phyloP scores from a whole-genome alignment of 257 asterid species.

The Coffea eugenioides region DNA sequence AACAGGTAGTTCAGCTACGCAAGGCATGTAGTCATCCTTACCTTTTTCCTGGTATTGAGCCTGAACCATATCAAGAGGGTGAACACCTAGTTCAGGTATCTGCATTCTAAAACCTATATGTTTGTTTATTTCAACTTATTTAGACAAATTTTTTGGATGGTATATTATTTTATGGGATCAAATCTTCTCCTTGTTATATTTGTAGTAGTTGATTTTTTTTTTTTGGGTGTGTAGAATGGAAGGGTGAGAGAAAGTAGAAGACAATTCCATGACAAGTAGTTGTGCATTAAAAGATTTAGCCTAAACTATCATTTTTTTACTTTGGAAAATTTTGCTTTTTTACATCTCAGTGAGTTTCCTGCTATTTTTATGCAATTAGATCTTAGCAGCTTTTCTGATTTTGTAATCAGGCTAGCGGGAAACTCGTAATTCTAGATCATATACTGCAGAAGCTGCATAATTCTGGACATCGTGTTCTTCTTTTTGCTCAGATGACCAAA shows the following conservation, averaged over 20 bases:
- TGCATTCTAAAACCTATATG: neutral
- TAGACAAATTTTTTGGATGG: neutral
- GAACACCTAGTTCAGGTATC: constrained; percentile 92
- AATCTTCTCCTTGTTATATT: neutral
- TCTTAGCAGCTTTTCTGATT: constrained; percentile 11
- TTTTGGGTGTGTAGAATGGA: neutral
- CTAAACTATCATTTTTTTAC: neutral
- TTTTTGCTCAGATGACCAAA: constrained; percentile 96
- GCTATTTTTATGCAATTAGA: neutral
- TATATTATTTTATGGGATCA: neutral
- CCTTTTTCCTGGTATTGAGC: constrained; percentile 96
- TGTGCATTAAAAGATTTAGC: neutral
- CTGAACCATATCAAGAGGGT: constrained; percentile 97
- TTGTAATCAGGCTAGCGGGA: constrained; percentile 77
- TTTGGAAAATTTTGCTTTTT: neutral
- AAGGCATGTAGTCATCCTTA: constrained; percentile 98
- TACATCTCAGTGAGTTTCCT: neutral
- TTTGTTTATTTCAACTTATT: neutral
- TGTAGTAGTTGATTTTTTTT: neutral
- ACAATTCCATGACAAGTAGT: neutral
- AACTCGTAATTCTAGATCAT: constrained; percentile 75
- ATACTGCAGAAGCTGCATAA: constrained; percentile 68
- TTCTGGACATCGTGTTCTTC: constrained; percentile 73
- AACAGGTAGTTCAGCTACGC: constrained; percentile 90
- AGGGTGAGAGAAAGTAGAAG: neutral